Base-by-base conservation (phyloP, 2,329 filamentous ascomycete species). In the Ceratocystis cubensis region DNA sequence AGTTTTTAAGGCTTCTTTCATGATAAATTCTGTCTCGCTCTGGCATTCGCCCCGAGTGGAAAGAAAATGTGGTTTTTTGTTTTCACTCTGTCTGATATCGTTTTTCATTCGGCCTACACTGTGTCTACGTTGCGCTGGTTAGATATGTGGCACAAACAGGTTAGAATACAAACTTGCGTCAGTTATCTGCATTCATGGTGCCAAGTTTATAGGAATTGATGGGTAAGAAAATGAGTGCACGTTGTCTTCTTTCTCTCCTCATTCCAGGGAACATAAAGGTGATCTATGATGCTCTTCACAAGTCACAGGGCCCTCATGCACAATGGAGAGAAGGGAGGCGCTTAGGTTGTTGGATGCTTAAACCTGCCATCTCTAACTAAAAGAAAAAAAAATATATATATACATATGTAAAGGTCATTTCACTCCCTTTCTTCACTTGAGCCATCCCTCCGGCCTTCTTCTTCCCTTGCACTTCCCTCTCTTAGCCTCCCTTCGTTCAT, bases 1-100 rank as follows among this genome's bases (percentile, higher is more conserved):
- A 56, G 45, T 53, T 56, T 33, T 28, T 56, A n/a, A 65, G 6
- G 22, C 46, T 66, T 66, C 41, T 53, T 53, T 41, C 28, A 63
- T 37, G 20, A 63, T 30, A n/a, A 50, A 53, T 50, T 59, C 22
- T 46, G 30, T 63, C 30, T 25, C 2, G 48, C 15, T 53, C 48
- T 28, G 48, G 46, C 5, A 25, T 53, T 53, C 13, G 22, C 20
- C 15, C 17, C 10, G 37, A 25, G 25, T n/a, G 45, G 20, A 46
- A 41, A 53, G 48, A n/a, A 8, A 53, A n/a, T 25, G 7, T 53
- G 10, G 10, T 53, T n/a, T 50, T n/a, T 53, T 7, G 28, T 33
- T 30, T 57, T 53, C 13, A 10, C 33, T 1, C 3, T 25, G 1
- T 2, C 22, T 33, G 53, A 57, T 22, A 22, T n/a, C 53, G 33